Evolutionary conservation across 2,329 filamentous ascomycete genomes (phyloP), one percentile per base, ranked within the genome.

Genomic region (Pseudocercospora eumusae): DNA sequence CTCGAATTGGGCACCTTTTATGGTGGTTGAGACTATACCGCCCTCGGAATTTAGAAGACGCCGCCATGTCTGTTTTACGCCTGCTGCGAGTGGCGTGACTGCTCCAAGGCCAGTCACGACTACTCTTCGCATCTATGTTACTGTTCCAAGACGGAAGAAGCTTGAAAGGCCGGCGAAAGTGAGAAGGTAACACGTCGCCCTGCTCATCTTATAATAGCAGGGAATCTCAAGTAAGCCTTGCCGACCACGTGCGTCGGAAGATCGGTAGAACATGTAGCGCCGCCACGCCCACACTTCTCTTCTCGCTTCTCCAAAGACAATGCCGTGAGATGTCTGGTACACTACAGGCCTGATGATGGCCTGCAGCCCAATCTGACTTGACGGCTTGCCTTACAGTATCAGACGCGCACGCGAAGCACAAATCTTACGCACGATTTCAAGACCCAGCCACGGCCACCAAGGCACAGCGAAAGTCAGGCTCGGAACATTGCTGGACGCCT

Each of bases 1-100:
- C 8, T 81, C 81, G 83, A 93, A 96, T 67, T 80, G 75, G 65
- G 81, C 65, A 78, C 87, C 84, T 57, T 85, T 82, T 61, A 84
- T 75, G 61, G 83, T 84, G 57, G 95, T 84, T 69, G 90, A 93
- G 61, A 87, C 83, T 70, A 99, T 86, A 66, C 93, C 95, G 64
- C 88, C 92, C 42, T 93, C 83, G 49, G 91, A 87, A 45, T 90
- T 86, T 28, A 98, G 76, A 45, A 99, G 85, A 57, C 90, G 88
- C 63, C 80, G 83, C 95, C 95, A 99, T 64, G 91, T 91, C 60
- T 81, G 86, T 67, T 85, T 86, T 66, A 90, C 66, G 61, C 75
- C 74, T 21, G 74, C 73, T 47, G 70, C 75, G 3, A 76, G 70
- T 18, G 75, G 75, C 70, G 80, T 82, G 47, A 82, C 75, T 54